Percentiles rank a stretch among this genome's conserved stretches.
These are phyloP conservation scores for Alternaria angustiovoidea DNA, from an alignment of 2,329 filamentous ascomycete genomes.

Conservation along the genomic window DNA sequence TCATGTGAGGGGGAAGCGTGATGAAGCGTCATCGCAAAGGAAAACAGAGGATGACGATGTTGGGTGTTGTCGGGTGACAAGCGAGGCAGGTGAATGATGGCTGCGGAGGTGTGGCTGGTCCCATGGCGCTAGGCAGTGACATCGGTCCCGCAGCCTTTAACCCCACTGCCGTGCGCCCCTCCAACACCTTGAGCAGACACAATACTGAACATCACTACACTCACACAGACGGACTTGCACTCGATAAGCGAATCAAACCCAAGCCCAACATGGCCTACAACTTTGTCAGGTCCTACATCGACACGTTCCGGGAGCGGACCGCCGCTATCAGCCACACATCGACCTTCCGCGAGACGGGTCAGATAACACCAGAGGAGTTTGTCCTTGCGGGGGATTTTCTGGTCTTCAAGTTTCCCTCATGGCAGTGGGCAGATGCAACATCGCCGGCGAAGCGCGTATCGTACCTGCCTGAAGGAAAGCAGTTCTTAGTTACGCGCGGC, in stretches of 20 bases:
- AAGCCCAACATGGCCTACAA: constrained; percentile 74
- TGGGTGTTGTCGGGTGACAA: constrained; percentile 3
- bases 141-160: constrained; percentile 1
- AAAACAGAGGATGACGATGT: neutral
- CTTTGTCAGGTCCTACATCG: constrained; percentile 83
- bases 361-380: constrained; percentile 98
- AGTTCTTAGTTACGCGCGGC: constrained; percentile 93
- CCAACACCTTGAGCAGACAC: constrained; percentile 8
- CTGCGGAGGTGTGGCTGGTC: neutral
- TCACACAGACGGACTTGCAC: neutral
- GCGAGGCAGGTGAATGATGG: neutral
- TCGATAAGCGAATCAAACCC: neutral
- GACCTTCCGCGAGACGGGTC: constrained; percentile 90
- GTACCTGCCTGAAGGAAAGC: constrained; percentile 87
- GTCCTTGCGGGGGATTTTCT: constrained; percentile 95
- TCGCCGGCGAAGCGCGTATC: constrained; percentile 78
- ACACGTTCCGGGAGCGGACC: constrained; percentile 89
- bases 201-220: constrained; percentile 7
- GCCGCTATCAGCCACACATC: constrained; percentile 89
- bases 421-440: constrained; percentile 93
- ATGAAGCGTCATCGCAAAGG: neutral
- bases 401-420: constrained; percentile 98
- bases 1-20: neutral
- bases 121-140: constrained; percentile 1
- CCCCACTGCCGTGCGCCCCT: constrained; percentile 15